Base-by-base conservation (phyloP, 2,329 filamentous ascomycete genomes). In the Apiospora pterosperma region DNA sequence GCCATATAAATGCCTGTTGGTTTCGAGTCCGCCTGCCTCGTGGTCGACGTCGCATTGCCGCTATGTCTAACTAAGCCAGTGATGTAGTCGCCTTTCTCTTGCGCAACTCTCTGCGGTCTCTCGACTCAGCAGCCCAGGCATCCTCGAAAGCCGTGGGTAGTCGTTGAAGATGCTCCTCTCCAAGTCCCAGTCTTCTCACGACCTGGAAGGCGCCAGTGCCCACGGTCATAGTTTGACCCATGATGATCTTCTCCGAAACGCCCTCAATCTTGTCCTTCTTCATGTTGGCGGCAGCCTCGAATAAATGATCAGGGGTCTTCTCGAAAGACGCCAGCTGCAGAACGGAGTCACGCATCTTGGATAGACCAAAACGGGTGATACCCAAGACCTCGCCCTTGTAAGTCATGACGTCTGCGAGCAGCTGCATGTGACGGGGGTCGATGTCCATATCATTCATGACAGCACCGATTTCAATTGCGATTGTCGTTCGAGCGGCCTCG, bases 391-490 rank as follows among this genome's bases (percentile, higher is more conserved):
- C 95, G 61, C 96, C 96, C 81, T 97, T 98, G 85, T 95, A 98
- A 0, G 96, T 98, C 96, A 99, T 99, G 63, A 97, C 94, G 74
- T 99, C 96, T 12, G 96, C 95, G 1, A 99, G 87, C 21, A 99
- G 86, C 76, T 97, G 91, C 93, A 99, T 98, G 80, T 99, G 96
- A 64, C 96, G 92, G 55, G 94, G 95, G 78, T 99, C 96, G 73
- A 99, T 98, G 77, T 88, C 89, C 93, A 99, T 97, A 76, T 90
- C 89, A 39, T 88, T 88, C 94, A 98, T 99, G 74, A 98, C 96
- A 62, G 85, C 84, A 62, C 85, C 86, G 72, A 99, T 98, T 81
- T 99, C 96, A 58, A 86, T 82, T 61, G 96, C 92, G 73, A 99
- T 98, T 7, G 94, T 97, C 4, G 86, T 87, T 66, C 95, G 89